Evolutionary conservation across 495 filamentous ascomycete species (phyloP).

Genomic region (Aspergillus homomorphus): DNA sequence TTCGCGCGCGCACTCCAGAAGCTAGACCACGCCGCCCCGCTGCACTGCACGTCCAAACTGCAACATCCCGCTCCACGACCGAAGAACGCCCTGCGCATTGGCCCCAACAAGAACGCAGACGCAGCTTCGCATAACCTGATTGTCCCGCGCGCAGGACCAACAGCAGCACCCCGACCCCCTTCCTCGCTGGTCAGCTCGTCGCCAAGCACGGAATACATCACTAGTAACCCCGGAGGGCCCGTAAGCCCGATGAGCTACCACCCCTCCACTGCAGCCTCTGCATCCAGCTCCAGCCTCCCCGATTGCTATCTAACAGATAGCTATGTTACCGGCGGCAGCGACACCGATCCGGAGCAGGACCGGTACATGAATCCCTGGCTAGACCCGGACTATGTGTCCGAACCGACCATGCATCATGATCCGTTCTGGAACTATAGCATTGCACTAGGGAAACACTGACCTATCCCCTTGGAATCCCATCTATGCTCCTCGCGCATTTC

Average conservation of each 20-base stretch:
- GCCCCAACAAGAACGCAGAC: background rate
- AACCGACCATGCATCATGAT: slow-evolving; percentile 1
- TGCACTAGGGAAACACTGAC: background rate
- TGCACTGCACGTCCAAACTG: slow-evolving; percentile 24
- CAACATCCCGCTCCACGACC: background rate
- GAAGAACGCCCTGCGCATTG: background rate
- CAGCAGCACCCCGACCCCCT: background rate
- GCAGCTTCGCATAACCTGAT: background rate
- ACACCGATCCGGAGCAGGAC: slow-evolving; percentile 8
- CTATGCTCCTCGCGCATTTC: background rate
- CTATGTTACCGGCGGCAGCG: background rate
- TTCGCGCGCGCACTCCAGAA: slow-evolving; percentile 19
- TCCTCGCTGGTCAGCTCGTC: background rate
- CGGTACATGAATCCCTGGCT: slow-evolving; percentile 11
- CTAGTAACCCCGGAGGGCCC: background rate
- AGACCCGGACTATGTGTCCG: slow-evolving; percentile 6
- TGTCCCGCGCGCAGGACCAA: slow-evolving; percentile 1
- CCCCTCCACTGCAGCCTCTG: slow-evolving; percentile 6
- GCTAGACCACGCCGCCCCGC: slow-evolving; percentile 13
- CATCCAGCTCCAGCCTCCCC: slow-evolving; percentile 3
- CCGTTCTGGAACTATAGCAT: slow-evolving; percentile 2
- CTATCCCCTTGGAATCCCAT: too few species aligned
- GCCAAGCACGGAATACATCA: background rate
- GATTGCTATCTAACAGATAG: background rate
- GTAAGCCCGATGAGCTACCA: background rate